A percentile compares a stretch with the other conserved stretches of the same genome.
Conservation (phyloP, 768 basidiomycete species). For the Phaffia australis region DNA sequence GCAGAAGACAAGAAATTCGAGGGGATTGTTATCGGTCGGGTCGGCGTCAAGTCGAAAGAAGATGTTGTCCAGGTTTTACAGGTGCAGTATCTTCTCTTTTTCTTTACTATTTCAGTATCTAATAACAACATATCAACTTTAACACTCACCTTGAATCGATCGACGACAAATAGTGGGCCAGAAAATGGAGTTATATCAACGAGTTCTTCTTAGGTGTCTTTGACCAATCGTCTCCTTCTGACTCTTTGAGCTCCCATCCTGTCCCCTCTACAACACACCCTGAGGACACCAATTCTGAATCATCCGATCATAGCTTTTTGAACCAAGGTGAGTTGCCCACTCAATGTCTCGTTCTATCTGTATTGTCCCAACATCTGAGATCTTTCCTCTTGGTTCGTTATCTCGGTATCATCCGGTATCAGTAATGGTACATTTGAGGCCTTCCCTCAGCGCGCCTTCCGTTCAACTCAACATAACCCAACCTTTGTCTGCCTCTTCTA, state of each 20-base stretch:
- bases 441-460: no score
- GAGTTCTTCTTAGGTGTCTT: slow-evolving; percentile 12
- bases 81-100: not conserved
- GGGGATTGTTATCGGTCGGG: slow-evolving; percentile 1
- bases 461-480: no score
- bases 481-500: no score
- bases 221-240: not conserved
- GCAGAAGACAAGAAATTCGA: not conserved
- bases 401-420: no score
- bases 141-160: not conserved
- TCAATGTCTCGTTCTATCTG: not conserved
- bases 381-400: not conserved
- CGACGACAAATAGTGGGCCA: slow-evolving; percentile 3
- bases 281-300: not conserved
- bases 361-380: not conserved
- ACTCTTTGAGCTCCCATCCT: not conserved
- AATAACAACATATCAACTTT: no score
- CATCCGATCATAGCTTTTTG: not conserved
- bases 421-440: no score
- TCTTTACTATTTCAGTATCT: no score
- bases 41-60: not conserved
- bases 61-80: slow-evolving; percentile 1
- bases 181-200: not conserved
- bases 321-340: not conserved
- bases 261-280: no score